A percentile compares a stretch with the other conserved stretches of the same genome.
Conservation (phyloP, 768 basidiomycete species). For the Chlorophyllum brunneum region DNA sequence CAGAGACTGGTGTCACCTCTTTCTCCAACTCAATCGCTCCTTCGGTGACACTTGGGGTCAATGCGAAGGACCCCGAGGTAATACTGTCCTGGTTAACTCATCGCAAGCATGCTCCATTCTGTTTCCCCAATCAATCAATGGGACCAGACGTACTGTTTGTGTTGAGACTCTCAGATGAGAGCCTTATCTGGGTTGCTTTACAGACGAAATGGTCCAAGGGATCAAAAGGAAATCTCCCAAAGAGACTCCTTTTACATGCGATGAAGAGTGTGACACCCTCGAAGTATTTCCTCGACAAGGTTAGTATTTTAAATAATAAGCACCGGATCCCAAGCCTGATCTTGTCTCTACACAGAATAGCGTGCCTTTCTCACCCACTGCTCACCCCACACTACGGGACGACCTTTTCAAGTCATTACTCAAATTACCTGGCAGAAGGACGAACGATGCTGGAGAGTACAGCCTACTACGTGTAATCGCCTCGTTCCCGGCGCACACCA, state of each 20-base stretch:
- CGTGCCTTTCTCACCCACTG: slow-evolving; percentile 28
- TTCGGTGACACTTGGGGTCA: slow-evolving; percentile 33
- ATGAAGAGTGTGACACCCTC: slow-evolving; percentile 40
- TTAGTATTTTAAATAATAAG: slow-evolving; percentile 11
- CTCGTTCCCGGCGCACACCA: slow-evolving; percentile 37
- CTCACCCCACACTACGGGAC: slow-evolving; percentile 27
- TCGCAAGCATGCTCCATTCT: slow-evolving; percentile 27
- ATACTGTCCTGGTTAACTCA: slow-evolving; percentile 34
- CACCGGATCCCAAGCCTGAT: background rate
- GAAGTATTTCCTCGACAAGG: slow-evolving; percentile 38
- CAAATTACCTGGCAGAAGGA: slow-evolving; percentile 29
- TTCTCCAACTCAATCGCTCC: slow-evolving; percentile 28
- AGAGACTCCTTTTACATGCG: slow-evolving; percentile 29
- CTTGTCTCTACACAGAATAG: slow-evolving; percentile 29
- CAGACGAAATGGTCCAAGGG: slow-evolving; percentile 37
- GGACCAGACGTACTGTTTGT: slow-evolving; percentile 42
- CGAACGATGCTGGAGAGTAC: slow-evolving; percentile 35
- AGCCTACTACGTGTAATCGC: slow-evolving; percentile 38
- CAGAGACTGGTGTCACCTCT: slow-evolving; percentile 27
- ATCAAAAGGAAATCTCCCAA: slow-evolving; percentile 27
- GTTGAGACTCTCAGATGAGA: slow-evolving; percentile 29
- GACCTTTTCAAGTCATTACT: slow-evolving; percentile 23
- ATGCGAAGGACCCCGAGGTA: slow-evolving; percentile 30
- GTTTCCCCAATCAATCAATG: slow-evolving; percentile 38
- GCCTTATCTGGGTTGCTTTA: slow-evolving; percentile 38